Base-by-base conservation (phyloP, 257 asterid species). In the Solanum infundibuliforme region DNA sequence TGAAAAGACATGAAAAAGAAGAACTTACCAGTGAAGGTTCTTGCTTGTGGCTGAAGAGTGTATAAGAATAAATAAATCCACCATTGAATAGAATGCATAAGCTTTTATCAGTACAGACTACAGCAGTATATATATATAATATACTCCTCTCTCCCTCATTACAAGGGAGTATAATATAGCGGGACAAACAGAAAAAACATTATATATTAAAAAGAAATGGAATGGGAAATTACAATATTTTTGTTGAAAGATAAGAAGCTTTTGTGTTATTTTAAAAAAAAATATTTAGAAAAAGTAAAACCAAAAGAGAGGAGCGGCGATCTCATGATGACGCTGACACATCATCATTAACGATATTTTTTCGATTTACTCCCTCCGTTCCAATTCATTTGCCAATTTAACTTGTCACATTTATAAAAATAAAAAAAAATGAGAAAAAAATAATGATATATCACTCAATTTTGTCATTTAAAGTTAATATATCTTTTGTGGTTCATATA, bases 1-100 rank as follows among this genome's bases (percentile, higher is more conserved):
- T 58, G 68, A 58, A 21, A 21, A 21, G 38, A 7, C 27, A 73
- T 12, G 77, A 73, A 73, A 73, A 18, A 20, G 88, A 88, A 89
- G 88, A 88, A 89, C 93, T 91, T 92, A 91, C 93, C 91, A 85
- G 88, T 87, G 92, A 90, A 93, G 93, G 88, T 41, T 68, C 18
- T 91, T 13, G 84, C 35, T 39, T n/a, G 43, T 23, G 35, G 84
- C 36, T 77, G 36, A 39, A 39, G 52, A 36, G 34, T 75, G 41
- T 90, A 48, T 48, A 83, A 87, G 83, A 83, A 88, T 84, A 77
- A 89, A 90, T 86, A 88, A 60, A 87, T 87, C 89, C 86, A 87
- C 91, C 62, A 25, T 39, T 36, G 55, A 21, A 58, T 58, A 7
- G 12, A 75, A 36, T 4, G 74, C 89, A 89, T 81, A 72, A 10